These are phyloP conservation scores for Histomonas meleagridis DNA, from an alignment of 208 protist genomes.

Conservation along the genomic window DNA sequence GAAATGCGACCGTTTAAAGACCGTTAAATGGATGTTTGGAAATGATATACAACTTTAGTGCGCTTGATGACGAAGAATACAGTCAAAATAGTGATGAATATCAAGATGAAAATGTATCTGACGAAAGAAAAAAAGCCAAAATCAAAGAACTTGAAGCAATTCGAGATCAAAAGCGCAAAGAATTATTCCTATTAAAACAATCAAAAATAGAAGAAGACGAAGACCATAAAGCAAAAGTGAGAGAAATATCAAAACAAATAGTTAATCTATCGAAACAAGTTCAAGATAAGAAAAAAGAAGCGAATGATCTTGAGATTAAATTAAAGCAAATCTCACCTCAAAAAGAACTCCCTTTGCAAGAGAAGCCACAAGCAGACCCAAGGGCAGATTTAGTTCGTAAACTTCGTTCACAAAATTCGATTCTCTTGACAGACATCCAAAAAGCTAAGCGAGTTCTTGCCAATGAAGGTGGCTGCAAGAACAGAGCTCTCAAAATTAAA, in stretches of 20 bases:
- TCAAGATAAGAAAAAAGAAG: not conserved
- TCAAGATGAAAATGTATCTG: not conserved
- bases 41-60: conserved; percentile 29
- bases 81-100: too few species aligned
- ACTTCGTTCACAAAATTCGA: not conserved
- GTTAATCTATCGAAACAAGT: not conserved
- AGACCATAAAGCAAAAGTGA: not conserved
- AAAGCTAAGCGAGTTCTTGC: not conserved
- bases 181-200: not conserved
- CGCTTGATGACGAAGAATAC: not conserved
- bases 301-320: not conserved
- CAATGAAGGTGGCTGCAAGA: not conserved
- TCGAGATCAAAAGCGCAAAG: conserved; percentile 29
- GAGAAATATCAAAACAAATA: not conserved
- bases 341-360: too few species aligned
- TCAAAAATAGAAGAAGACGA: not conserved
- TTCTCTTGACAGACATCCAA: not conserved
- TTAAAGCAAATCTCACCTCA: not conserved
- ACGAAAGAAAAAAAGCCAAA: not conserved
- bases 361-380: too few species aligned
- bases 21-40: too few species aligned
- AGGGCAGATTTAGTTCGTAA: too few species aligned
- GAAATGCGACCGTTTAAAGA: too few species aligned
- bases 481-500: not conserved
- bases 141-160: not conserved